phyloP scores from a whole-genome alignment of 345 rosid genomes.

The Barbarea vulgaris region DNA sequence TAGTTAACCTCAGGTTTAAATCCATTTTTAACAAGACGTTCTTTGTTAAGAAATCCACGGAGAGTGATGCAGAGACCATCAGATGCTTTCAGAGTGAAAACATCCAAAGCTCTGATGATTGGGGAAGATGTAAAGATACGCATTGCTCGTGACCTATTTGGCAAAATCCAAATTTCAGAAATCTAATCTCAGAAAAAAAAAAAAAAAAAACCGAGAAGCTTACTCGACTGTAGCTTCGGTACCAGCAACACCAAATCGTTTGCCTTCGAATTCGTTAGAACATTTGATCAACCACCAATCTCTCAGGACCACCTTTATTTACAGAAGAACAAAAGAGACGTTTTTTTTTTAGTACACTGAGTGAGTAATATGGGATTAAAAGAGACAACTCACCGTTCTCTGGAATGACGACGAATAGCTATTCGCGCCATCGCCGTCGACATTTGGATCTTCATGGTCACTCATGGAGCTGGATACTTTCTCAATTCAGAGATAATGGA shows the following conservation, averaged over 20 bases:
- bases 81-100: slow-evolving; percentile 67
- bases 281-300: slow-evolving; percentile 83
- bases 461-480: slow-evolving; percentile 17
- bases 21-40: slow-evolving; percentile 53
- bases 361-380: background rate
- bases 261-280: slow-evolving; percentile 50
- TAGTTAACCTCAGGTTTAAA: slow-evolving; percentile 58
- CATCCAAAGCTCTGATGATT: slow-evolving; percentile 56
- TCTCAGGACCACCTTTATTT: slow-evolving; percentile 53
- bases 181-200: background rate
- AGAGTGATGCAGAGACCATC: slow-evolving; percentile 62
- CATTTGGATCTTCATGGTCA: background rate
- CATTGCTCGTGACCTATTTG: slow-evolving; percentile 45
- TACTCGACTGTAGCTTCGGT: slow-evolving; percentile 48
- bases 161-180: background rate
- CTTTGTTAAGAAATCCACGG: slow-evolving; percentile 60
- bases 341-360: background rate
- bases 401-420: slow-evolving; percentile 14
- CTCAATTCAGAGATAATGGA: background rate
- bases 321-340: background rate
- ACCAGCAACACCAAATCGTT: slow-evolving; percentile 77
- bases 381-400: slow-evolving; percentile 26
- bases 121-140: slow-evolving; percentile 80
- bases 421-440: background rate
- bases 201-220: background rate